Evolutionary conservation across 1,139 yeast species (phyloP).

Genomic region (Diutina neorugosa): DNA sequence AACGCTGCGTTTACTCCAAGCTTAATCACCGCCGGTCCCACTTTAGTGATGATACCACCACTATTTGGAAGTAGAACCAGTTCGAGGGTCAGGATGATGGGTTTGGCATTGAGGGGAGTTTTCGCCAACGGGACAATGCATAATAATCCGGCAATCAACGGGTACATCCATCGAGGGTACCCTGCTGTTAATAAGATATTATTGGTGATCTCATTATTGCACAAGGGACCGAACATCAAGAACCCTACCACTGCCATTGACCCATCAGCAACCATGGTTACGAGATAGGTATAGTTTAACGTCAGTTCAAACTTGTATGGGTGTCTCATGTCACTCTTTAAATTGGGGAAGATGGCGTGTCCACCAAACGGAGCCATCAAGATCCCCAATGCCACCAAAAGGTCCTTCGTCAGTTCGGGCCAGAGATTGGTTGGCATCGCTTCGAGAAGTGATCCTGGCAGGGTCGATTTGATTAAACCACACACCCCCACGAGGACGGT

Average conservation of each 20-base stretch:
- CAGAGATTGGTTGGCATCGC: constrained; percentile 36
- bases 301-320: constrained; percentile 34
- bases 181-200: constrained; percentile 59
- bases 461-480: constrained; percentile 24
- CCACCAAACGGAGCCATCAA: constrained; percentile 55
- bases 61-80: constrained; percentile 14
- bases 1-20: constrained; percentile 15
- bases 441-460: constrained; percentile 31
- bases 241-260: constrained; percentile 74
- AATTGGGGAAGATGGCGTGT: constrained; percentile 48
- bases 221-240: constrained; percentile 72
- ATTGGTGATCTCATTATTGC: constrained; percentile 76
- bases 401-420: constrained; percentile 29
- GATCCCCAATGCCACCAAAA: constrained; percentile 41
- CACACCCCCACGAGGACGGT: constrained; percentile 27
- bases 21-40: constrained; percentile 7
- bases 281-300: constrained; percentile 19
- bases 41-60: constrained; percentile 11
- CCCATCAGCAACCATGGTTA: constrained; percentile 28
- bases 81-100: constrained; percentile 59
- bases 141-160: constrained; percentile 55
- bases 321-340: constrained; percentile 45
- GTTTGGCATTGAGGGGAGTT: constrained; percentile 53
- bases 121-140: constrained; percentile 81
- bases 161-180: constrained; percentile 57